Percentiles rank a stretch among this genome's conserved stretches.
These are phyloP conservation scores for Oryza longistaminata DNA, from an alignment of 176 grass and related monocot genomes.

Conservation along the genomic window DNA sequence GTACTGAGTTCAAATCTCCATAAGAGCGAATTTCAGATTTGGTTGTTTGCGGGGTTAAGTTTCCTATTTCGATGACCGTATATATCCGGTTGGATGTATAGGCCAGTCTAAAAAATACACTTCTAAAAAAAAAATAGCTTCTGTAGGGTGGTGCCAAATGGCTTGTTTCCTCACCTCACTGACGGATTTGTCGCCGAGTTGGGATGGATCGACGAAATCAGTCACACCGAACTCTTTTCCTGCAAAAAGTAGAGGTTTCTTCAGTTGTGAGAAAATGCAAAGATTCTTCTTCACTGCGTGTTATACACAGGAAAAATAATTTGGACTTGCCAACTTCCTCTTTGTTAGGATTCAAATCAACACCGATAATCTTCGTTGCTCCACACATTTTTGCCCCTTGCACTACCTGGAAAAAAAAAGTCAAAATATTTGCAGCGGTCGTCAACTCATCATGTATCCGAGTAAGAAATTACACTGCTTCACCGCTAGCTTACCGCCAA, in stretches of 20 bases:
- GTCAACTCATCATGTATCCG: neutral
- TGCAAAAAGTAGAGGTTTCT: neutral
- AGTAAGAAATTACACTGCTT: neutral
- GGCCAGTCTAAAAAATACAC: too few species aligned
- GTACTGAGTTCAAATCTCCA: too few species aligned
- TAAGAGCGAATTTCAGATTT: too few species aligned
- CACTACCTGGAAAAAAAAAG: conserved; percentile 35
- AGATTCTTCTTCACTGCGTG: neutral
- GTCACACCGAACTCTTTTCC: conserved; percentile 50
- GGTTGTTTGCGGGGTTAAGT: too few species aligned
- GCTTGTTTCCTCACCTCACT: conserved; percentile 27
- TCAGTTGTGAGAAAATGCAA: neutral
- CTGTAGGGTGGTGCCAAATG: too few species aligned
- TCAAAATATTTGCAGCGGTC: neutral
- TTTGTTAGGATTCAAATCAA: conserved; percentile 64
- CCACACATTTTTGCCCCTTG: conserved; percentile 67
- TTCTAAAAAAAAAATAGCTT: too few species aligned
- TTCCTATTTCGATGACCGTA: too few species aligned
- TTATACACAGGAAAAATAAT: neutral
- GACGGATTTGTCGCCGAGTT: conserved; percentile 43
- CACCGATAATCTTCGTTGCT: conserved; percentile 56
- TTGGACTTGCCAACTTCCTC: conserved; percentile 40
- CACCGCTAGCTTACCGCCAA: conserved; percentile 42
- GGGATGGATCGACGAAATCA: conserved; percentile 52
- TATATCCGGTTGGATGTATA: too few species aligned